Evolutionary conservation across 331 rosid genomes (phyloP).

Genomic region (Ulmus americana): DNA sequence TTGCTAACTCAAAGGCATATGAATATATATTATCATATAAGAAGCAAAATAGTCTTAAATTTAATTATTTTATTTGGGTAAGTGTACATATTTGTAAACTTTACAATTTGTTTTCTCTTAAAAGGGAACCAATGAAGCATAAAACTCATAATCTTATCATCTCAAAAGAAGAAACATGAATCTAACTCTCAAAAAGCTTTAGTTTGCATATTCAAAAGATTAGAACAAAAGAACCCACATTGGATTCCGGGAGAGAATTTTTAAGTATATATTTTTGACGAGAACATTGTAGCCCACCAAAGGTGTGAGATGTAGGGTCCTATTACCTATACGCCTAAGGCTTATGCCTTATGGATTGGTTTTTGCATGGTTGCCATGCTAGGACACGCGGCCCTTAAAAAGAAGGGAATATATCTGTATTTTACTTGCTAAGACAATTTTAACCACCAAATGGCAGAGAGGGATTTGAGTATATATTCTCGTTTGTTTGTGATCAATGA

Average conservation of each 20-base stretch:
- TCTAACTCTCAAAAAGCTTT: slow-evolving; percentile 30
- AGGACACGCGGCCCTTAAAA: slow-evolving; percentile 45
- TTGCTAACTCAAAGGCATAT: too few species aligned
- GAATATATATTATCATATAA: too few species aligned
- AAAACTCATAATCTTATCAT: slow-evolving; percentile 43
- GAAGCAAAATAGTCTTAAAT: too few species aligned
- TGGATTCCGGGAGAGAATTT: slow-evolving; percentile 39
- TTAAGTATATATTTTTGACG: slow-evolving; percentile 9
- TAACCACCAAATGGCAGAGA: slow-evolving; percentile 26
- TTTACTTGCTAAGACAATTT: slow-evolving; percentile 23
- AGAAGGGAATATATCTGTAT: slow-evolving; percentile 21
- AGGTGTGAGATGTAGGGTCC: slow-evolving; percentile 33
- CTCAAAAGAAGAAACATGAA: slow-evolving; percentile 32
- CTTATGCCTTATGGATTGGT: slow-evolving; percentile 17
- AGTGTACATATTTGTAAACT: slow-evolving; percentile 5
- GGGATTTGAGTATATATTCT: not conserved
- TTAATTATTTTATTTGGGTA: not conserved
- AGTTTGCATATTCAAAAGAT: slow-evolving; percentile 29
- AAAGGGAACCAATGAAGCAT: slow-evolving; percentile 35
- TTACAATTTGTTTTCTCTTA: slow-evolving; percentile 6
- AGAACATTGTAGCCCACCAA: slow-evolving; percentile 13
- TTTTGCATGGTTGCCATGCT: slow-evolving; percentile 42
- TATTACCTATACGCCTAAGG: slow-evolving; percentile 30
- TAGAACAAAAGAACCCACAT: slow-evolving; percentile 39
- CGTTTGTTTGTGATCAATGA: not conserved